Percentiles rank a stretch among this genome's conserved stretches.
phyloP scores from a whole-genome alignment of 192 early-diverging fungal species.

The Dimargaris cristalligena region DNA sequence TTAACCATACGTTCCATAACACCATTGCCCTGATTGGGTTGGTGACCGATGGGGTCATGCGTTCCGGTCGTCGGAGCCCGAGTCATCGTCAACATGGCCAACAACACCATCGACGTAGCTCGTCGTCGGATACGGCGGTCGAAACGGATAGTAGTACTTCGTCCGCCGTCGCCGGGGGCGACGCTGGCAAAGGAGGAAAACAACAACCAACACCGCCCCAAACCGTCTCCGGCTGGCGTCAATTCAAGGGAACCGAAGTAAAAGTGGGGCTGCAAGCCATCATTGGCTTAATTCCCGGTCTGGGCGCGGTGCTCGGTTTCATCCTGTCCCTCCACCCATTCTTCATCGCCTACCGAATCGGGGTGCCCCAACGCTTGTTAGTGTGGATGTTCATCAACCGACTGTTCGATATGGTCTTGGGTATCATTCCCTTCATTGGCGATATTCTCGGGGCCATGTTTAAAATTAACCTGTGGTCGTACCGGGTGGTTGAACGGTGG shows the following conservation, averaged over 20 bases:
- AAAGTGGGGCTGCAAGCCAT: not conserved
- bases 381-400: conserved; percentile 7
- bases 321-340: conserved; percentile 2
- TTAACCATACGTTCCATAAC: conserved; percentile 6
- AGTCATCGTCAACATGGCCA: too few species aligned
- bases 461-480: conserved; percentile 11
- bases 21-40: not conserved
- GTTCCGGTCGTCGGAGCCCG: too few species aligned
- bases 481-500: conserved; percentile 6
- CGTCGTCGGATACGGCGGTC: not conserved
- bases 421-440: conserved; percentile 2
- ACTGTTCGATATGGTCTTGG: not conserved
- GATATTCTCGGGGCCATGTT: conserved; percentile 5
- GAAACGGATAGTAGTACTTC: too few species aligned
- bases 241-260: conserved; percentile 10
- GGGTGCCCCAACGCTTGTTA: not conserved
- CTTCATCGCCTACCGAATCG: not conserved
- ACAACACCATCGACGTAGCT: not conserved
- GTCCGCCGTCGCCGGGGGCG: not conserved
- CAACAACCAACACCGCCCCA: not conserved
- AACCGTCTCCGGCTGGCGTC: not conserved
- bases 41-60: not conserved
- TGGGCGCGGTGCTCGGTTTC: conserved; percentile 1
- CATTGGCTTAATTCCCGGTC: conserved; percentile 2
- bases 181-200: not conserved